Base-by-base conservation (phyloP, 345 rosid genomes). In the Eucalyptus globulus region DNA sequence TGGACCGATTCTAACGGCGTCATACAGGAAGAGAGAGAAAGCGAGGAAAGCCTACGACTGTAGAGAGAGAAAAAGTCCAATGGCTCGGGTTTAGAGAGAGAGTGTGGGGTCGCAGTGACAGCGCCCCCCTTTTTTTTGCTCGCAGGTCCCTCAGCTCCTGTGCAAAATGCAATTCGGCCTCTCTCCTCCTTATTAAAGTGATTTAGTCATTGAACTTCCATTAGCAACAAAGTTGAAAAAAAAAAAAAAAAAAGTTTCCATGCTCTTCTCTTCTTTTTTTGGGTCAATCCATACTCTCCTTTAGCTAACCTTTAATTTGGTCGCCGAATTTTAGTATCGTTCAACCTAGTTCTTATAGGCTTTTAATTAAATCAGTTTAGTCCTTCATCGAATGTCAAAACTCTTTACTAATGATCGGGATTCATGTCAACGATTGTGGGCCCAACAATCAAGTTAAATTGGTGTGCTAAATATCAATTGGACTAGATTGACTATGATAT, bases 1-100 rank as follows among this genome's bases (percentile, higher is more conserved):
- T 87, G 80, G 92, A 90, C 91, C 92, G 91, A 86, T 89, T 88
- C 88, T 56, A 47, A 90, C 60, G 91, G 87, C 88, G 44, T 45
- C 56, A 56, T 76, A 29, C 13, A 21, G 44, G 43, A 89, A 83
- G 87, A 69, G 67, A 31, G 31, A 89, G 29, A 29, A 62, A 62
- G n/a, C 89, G 86, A 13, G 51, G 49, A 45, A 58, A 31, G 89
- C 47, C 85, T 40, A 76, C 47, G 29, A 40, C 85, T 21, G 27
- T 37, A 9, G 47, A 31, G 86, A 11, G 47, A 50, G 49, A 49
- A 29, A 29, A 24, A 72, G 80, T 47, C 29, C 22, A 88, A 21
- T 53, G 40, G 44, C 47, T 40, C 85, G 85, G 47, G 85, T 76
- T 76, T 43, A 21, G 47, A 76, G 47, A 40, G 85, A 11, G 85